Evolutionary conservation across 106 monocot species (phyloP).

Genomic region (Gastrodia elata): DNA sequence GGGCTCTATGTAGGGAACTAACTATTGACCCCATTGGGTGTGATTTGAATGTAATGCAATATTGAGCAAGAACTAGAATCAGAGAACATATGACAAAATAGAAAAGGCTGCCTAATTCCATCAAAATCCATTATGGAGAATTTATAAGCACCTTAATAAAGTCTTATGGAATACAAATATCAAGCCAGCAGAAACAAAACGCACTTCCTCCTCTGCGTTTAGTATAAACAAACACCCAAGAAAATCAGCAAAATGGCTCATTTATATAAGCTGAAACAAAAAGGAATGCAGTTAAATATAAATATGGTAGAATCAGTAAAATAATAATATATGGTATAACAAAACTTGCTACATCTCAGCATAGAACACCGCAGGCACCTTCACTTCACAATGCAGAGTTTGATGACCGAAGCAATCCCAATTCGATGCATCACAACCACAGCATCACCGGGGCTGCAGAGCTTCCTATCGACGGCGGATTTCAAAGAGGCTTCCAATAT

Average conservation of each 20-base stretch:
- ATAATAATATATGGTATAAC: background rate
- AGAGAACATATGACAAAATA: background rate
- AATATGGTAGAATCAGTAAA: background rate
- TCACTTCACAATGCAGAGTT: conserved; percentile 40
- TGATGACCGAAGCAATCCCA: conserved; percentile 40
- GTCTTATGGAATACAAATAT: background rate
- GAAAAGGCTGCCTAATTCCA: background rate
- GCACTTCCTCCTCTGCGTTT: background rate
- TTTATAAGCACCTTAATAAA: background rate
- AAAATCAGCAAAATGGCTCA: background rate
- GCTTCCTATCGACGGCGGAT: conserved; percentile 9
- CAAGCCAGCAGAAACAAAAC: no score
- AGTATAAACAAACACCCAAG: background rate
- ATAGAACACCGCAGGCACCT: background rate
- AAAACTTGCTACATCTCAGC: background rate
- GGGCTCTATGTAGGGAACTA: no score
- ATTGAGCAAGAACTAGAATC: no score
- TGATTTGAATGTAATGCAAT: no score
- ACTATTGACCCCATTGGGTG: no score
- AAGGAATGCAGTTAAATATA: background rate
- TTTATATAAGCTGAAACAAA: background rate
- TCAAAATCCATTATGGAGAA: background rate
- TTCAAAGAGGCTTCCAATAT: conserved; percentile 26
- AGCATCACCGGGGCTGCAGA: conserved; percentile 35
- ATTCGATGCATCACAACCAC: conserved; percentile 44